These are phyloP conservation scores for Melampsora abietis-canadensis DNA, from an alignment of 1,284 basidiomycete species.

Conservation along the genomic window DNA sequence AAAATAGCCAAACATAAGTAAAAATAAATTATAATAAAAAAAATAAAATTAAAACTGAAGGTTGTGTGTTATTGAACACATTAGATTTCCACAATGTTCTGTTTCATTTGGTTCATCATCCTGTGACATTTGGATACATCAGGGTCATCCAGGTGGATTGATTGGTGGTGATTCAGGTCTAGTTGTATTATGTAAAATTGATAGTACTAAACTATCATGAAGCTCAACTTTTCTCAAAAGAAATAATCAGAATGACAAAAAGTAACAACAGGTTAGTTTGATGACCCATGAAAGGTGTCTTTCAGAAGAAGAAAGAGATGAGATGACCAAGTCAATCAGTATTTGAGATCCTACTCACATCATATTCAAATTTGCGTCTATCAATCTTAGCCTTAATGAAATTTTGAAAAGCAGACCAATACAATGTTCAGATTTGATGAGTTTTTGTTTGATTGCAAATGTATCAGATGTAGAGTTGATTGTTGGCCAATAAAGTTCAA, in stretches of 20 bases:
- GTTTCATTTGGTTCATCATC: too few species aligned
- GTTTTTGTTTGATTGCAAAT: conserved; percentile 49
- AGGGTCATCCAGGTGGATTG: conserved; percentile 42
- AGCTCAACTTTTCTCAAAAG: conserved; percentile 51
- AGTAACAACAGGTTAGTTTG: neutral
- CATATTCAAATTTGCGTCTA: conserved; percentile 53
- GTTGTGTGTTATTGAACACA: too few species aligned
- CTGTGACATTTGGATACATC: too few species aligned
- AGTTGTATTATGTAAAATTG: conserved; percentile 55
- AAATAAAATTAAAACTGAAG: too few species aligned
- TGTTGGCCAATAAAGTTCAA: conserved; percentile 42
- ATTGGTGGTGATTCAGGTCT: conserved; percentile 44
- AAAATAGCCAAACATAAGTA: too few species aligned
- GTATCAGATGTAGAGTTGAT: conserved; percentile 48
- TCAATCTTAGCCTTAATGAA: conserved; percentile 54
- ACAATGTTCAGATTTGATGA: conserved; percentile 45
- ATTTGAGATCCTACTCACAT: conserved; percentile 1
- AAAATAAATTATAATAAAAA: too few species aligned
- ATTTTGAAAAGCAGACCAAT: conserved; percentile 54
- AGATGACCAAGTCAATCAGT: conserved; percentile 19
- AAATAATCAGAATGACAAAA: neutral
- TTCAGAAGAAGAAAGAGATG: neutral
- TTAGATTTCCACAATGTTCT: too few species aligned
- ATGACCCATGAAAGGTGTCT: neutral
- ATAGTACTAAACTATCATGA: conserved; percentile 55